Evolutionary conservation across 768 basidiomycete species (phyloP).

Genomic region (Agaricus subrufescens): DNA sequence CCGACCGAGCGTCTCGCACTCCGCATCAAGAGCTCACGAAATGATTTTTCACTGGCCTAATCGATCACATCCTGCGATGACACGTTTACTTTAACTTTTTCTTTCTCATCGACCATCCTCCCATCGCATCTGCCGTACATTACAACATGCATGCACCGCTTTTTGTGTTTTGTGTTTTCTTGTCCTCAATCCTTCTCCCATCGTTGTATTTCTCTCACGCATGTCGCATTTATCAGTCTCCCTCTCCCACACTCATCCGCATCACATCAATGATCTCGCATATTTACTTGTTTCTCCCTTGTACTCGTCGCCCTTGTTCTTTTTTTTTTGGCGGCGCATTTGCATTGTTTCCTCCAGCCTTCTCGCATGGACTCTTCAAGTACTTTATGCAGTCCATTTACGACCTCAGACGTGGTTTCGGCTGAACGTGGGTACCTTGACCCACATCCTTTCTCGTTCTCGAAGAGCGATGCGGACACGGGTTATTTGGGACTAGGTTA

Average conservation of each 20-base stretch:
- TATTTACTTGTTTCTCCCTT: background rate
- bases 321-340: background rate
- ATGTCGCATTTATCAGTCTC: background rate
- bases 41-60: background rate
- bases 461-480: too few relatives aligned
- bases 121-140: background rate
- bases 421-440: too few relatives aligned
- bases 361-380: too few relatives aligned
- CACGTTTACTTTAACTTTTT: background rate
- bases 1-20: background rate
- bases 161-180: background rate
- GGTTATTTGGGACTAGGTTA: too few relatives aligned
- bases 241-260: background rate
- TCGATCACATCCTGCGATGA: background rate
- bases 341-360: background rate
- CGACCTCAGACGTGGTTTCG: too few relatives aligned
- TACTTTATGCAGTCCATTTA: too few relatives aligned
- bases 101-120: constrained; percentile 7
- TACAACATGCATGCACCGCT: background rate
- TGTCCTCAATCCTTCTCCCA: background rate
- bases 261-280: background rate
- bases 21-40: background rate
- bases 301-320: background rate
- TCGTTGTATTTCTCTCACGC: constrained; percentile 3
- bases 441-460: too few relatives aligned